Percentiles rank a stretch among this genome's conserved stretches.
Conservation (phyloP, 345 rosid species). For the Gossypium bickii region DNA sequence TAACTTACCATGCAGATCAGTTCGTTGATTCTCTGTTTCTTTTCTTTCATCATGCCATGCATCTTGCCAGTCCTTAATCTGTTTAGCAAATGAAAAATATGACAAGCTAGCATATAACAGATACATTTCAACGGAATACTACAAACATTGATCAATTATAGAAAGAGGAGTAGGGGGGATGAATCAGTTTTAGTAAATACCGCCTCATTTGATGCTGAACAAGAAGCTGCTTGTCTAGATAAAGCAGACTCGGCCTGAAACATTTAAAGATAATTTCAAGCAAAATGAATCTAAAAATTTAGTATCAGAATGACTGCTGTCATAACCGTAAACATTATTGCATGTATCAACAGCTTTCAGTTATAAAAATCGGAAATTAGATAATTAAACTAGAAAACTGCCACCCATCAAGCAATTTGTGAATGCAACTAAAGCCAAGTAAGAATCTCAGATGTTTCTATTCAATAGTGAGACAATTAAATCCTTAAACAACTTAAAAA, state of each 20-base stretch:
- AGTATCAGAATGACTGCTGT: not conserved
- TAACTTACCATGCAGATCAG: slow-evolving; percentile 39
- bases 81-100: slow-evolving; percentile 20
- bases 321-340: not conserved
- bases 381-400: not conserved
- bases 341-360: not conserved
- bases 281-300: not conserved
- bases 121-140: not conserved
- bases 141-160: not conserved
- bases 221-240: slow-evolving; percentile 52
- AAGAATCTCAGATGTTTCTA: not conserved
- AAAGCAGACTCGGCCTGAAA: slow-evolving; percentile 55
- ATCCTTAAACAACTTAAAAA: not conserved
- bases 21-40: slow-evolving; percentile 26
- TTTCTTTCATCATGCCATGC: slow-evolving; percentile 35
- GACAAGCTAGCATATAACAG: slow-evolving; percentile 9
- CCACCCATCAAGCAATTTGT: not conserved
- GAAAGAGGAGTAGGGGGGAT: not conserved
- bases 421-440: not conserved
- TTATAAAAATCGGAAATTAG: not conserved
- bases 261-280: not conserved
- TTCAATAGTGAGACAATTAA: not conserved
- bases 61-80: slow-evolving; percentile 52
- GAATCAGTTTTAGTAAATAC: slow-evolving; percentile 16
- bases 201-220: slow-evolving; percentile 31